Base-by-base conservation (phyloP, 106 monocot species). In the Ottelia alismoides region DNA sequence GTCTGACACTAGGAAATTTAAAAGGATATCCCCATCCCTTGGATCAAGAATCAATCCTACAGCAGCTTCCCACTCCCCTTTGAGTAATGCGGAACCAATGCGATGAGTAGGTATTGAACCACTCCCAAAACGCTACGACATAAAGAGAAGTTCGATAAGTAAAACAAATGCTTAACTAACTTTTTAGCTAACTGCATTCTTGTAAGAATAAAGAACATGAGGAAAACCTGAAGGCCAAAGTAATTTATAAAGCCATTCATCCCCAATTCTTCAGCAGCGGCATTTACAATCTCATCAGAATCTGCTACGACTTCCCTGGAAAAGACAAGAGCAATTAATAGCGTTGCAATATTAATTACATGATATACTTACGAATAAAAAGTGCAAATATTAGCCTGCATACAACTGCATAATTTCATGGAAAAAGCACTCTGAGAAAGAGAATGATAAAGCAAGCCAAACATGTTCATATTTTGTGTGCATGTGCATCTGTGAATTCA, bases 1-100 rank as follows among this genome's bases (percentile, higher is more conserved):
- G 16, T 43, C 40, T n/a, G n/a, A n/a, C n/a, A n/a, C n/a, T n/a
- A n/a, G n/a, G n/a, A n/a, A 43, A 14, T 50, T 6, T 7, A 44
- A 1, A 65, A 98, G 98, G 98, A 98, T 98, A 98, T 98, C 98
- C 69, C 90, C 90, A 64, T 85, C 85, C 43, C 85, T 90, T 55
- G 98, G 90, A 74, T 90, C 82, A 72, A 98, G 98, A 77, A 98
- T 90, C 64, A 98, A 69, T 4, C 61, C 62, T 12, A 75, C 79
- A 57, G 82, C 80, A 79, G 24, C 47, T 61, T 80, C 77, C 98
- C 98, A 98, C 55, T 98, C 85, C 67, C 98, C 98, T 47, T 82
- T 64, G 60, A 98, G 90, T 51, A 98, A 82, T 62, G 85, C 74
- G 26, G 85, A 82, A 3, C 98, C 98, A 68, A 98, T 60, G 27